Conservation (phyloP, 345 rosid species). For the Syzygium oleosum region DNA sequence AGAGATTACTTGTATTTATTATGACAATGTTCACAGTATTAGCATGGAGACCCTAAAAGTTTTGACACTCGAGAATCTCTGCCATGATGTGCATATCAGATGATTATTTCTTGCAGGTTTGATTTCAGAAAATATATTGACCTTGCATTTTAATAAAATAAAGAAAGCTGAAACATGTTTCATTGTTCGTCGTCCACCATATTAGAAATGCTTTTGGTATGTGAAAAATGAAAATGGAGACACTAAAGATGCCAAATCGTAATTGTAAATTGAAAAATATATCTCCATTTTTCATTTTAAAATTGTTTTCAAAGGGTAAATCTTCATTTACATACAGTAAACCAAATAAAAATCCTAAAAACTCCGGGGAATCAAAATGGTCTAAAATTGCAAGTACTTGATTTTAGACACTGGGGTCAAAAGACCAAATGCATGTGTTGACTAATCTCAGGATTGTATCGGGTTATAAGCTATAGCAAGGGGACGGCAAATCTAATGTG, state of each 20-base stretch:
- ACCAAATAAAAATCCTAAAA: no score
- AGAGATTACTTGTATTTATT: neutral
- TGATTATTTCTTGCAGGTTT: neutral
- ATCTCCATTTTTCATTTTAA: neutral
- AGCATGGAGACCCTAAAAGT: neutral
- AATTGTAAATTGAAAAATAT: neutral
- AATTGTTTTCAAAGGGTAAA: neutral
- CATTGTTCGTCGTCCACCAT: neutral
- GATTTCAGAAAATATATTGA: neutral
- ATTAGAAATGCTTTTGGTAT: neutral
- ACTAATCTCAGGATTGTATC: no score
- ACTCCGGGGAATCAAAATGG: no score
- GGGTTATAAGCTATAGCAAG: no score
- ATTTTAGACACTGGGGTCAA: no score
- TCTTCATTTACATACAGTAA: no score
- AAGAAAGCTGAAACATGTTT: neutral
- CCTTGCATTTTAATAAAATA: neutral
- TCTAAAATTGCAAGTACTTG: no score
- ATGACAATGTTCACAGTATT: neutral
- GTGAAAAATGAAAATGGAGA: neutral
- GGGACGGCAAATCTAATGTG: no score
- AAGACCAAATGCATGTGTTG: no score
- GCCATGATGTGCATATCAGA: neutral
- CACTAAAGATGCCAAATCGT: neutral
- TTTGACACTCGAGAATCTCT: neutral